phyloP scores from a whole-genome alignment of 208 protist genomes.

The Acanthamoeba triangularis region DNA sequence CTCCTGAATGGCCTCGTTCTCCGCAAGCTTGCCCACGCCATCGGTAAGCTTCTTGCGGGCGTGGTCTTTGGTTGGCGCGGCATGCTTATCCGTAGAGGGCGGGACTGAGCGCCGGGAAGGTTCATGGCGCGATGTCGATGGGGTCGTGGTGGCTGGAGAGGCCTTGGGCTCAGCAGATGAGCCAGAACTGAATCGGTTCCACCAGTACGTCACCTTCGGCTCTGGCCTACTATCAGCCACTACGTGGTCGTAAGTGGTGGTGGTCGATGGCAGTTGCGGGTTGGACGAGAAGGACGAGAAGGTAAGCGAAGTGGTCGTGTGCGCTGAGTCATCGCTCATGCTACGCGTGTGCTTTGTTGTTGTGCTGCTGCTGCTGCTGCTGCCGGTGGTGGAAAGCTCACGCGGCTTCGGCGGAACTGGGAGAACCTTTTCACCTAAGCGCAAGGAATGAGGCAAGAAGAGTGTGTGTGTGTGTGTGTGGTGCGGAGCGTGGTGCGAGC shows the following conservation, averaged over 20 bases:
- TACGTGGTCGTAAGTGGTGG: background rate
- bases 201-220: background rate
- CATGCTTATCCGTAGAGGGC: background rate
- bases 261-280: background rate
- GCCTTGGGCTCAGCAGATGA: too few relatives aligned
- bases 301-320: background rate
- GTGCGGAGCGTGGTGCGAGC: too few relatives aligned
- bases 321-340: background rate
- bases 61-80: background rate
- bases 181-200: background rate
- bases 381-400: background rate
- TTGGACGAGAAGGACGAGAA: conserved; percentile 29
- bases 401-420: background rate
- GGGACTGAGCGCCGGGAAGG: background rate
- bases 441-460: too few relatives aligned
- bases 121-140: background rate
- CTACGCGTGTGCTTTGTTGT: background rate
- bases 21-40: background rate
- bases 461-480: too few relatives aligned
- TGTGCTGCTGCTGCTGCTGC: too few relatives aligned
- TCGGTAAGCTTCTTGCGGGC: background rate
- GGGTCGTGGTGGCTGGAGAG: background rate
- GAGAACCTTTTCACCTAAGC: background rate
- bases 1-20: conserved; percentile 4
- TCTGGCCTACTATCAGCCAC: background rate